These are phyloP conservation scores for Penicillium atrosanguineum DNA, from an alignment of 495 filamentous ascomycete species.

Conservation along the genomic window DNA sequence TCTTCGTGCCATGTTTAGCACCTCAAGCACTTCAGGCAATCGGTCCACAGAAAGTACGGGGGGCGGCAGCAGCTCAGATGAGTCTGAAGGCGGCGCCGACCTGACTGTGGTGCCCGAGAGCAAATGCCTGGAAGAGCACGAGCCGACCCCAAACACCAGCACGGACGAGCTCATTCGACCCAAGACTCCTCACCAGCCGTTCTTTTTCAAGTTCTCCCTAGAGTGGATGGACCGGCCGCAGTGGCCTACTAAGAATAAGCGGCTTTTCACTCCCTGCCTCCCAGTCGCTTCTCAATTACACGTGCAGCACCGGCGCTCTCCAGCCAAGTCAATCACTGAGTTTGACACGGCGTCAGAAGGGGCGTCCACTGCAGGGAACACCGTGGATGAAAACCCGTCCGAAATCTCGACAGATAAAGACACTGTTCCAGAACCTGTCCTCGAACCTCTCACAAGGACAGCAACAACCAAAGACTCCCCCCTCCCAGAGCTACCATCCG, in stretches of 20 bases:
- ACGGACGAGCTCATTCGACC: constrained; percentile 32
- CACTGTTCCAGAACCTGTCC: constrained; percentile 5
- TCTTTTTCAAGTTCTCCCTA: constrained; percentile 75
- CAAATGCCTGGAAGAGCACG: constrained; percentile 30
- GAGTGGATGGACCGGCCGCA: constrained; percentile 66
- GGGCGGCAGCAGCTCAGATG: constrained; percentile 39
- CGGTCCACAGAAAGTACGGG: constrained; percentile 29
- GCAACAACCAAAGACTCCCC: constrained; percentile 23
- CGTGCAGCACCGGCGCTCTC: constrained; percentile 35
- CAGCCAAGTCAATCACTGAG: constrained; percentile 19
- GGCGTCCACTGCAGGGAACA: constrained; percentile 15
- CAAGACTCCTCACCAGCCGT: constrained; percentile 54
- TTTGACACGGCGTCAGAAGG: constrained; percentile 29
- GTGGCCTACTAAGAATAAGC: constrained; percentile 52
- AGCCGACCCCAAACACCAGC: constrained; percentile 19
- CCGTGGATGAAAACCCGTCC: constrained; percentile 11
- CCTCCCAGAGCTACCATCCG: constrained; percentile 19
- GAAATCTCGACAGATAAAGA: not conserved
- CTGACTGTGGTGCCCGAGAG: constrained; percentile 22
- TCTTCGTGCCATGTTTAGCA: constrained; percentile 63
- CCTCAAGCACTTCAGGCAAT: constrained; percentile 11
- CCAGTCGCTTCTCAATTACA: constrained; percentile 64
- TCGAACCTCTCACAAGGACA: constrained; percentile 7
- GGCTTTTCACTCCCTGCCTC: constrained; percentile 69
- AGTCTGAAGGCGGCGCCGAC: constrained; percentile 36